Percentiles rank a stretch among this genome's conserved stretches.
phyloP scores from a whole-genome alignment of 1,284 basidiomycete species.

The Termitomyces sp. region DNA sequence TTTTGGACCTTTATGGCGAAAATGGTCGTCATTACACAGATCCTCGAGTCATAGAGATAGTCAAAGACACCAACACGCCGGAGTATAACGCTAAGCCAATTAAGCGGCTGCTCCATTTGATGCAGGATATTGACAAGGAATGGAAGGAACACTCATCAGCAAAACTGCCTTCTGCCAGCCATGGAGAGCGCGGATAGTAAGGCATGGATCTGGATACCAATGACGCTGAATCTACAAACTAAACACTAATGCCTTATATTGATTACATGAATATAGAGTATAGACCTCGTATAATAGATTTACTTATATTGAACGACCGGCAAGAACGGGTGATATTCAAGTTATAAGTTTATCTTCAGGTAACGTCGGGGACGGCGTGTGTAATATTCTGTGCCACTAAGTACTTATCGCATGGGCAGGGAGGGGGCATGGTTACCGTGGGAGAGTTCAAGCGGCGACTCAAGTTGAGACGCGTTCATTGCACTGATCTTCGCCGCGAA shows the following conservation, averaged over 20 bases:
- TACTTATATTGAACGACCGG: too few species aligned
- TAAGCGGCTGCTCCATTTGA: constrained; percentile 42
- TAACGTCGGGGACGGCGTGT: too few species aligned
- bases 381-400: too few species aligned
- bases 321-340: too few species aligned
- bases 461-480: constrained; percentile 17
- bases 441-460: constrained; percentile 18
- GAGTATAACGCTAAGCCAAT: constrained; percentile 38
- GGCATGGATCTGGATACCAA: not conserved
- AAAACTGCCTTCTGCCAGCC: not conserved
- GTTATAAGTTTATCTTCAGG: too few species aligned
- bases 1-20: constrained; percentile 54
- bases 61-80: constrained; percentile 39
- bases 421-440: not conserved
- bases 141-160: constrained; percentile 27
- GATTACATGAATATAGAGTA: not conserved
- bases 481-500: constrained; percentile 10
- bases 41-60: constrained; percentile 42
- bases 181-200: not conserved
- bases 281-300: not conserved
- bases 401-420: too few species aligned
- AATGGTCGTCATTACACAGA: constrained; percentile 47
- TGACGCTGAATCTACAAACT: not conserved
- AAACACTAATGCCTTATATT: not conserved
- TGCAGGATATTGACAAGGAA: constrained; percentile 41